Evolutionary conservation across 345 rosid species (phyloP), one percentile per base, ranked within the genome.

Genomic region (Brassica rapa): DNA sequence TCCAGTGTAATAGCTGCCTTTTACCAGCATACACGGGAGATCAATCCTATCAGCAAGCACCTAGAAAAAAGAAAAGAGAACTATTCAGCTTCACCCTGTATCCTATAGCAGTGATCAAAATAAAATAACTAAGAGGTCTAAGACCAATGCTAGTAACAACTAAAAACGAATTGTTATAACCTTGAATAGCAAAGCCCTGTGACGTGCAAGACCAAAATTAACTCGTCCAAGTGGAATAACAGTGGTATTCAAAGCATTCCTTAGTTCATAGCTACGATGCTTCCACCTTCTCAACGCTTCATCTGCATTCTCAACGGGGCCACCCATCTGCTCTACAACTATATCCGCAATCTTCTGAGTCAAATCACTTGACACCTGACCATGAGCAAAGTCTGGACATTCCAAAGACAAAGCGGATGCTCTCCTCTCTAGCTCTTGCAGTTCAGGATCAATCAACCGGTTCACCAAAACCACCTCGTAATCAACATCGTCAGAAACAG

Each of bases 171-270:
- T 61, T 68, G 55, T 62, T 24, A 74, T 11, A 81, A 94, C 98
- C 98, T 94, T 94, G 82, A 94, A 94, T 75, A 94, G 97, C 85
- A 92, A 82, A 76, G 98, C 98, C 83, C 98, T 82, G 77, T 94
- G 98, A 43, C 97, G 94, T 79, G 98, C 93, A 79, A 94, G 94
- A 76, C 98, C 98, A 72, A 92, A 84, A 80, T 87, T 89, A 77
- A 94, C 89, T 16, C 81, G 72, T 25, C 98, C 98, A 72, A 94
- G 96, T 8, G 98, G 98, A 84, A 92, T 86, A 82, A 90, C 78
- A 72, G 85, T 79, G 37, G 87, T 76, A 57, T 86, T 88, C 78
- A 89, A 84, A 69, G 87, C 85, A 82, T 80, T 84, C 62, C 86
- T 87, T 46, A 94, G 84, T 74, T 92, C 88, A 32, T 62, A 68